Evolutionary conservation across 345 rosid species (phyloP).

Genomic region (Stellera chamaejasme): DNA sequence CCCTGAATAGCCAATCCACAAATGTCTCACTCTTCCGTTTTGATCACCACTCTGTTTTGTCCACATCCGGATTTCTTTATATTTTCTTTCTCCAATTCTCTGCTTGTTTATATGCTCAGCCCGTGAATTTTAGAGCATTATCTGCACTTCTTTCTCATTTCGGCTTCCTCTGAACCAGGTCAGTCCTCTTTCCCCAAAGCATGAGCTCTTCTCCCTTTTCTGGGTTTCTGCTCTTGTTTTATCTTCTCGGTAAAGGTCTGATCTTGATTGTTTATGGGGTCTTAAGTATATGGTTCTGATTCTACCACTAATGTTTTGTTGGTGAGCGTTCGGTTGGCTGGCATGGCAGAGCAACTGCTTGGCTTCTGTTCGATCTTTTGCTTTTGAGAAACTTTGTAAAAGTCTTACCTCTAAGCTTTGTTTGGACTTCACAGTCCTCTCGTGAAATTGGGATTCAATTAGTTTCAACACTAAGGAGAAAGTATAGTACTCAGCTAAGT

Average conservation of each 20-base stretch:
- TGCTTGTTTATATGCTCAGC: background rate
- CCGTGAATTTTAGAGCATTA: background rate
- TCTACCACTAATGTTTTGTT: background rate
- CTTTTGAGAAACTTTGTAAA: too few relatives aligned
- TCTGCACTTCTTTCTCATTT: background rate
- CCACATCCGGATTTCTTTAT: background rate
- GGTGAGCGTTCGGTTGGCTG: background rate
- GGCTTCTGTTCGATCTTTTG: slow-evolving; percentile 3
- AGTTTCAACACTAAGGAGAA: too few relatives aligned
- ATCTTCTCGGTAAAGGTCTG: too few relatives aligned
- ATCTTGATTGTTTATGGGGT: too few relatives aligned
- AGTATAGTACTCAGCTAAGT: too few relatives aligned
- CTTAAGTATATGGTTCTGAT: background rate
- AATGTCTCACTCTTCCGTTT: background rate
- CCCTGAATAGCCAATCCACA: slow-evolving; percentile 5
- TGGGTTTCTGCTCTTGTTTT: background rate
- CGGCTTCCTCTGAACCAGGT: slow-evolving; percentile 8
- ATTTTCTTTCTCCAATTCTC: background rate
- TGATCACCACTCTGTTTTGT: background rate
- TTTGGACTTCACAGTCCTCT: too few relatives aligned
- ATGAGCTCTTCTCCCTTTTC: background rate
- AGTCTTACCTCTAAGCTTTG: too few relatives aligned
- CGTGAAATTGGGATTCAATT: too few relatives aligned
- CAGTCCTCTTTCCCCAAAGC: background rate
- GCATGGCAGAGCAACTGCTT: slow-evolving; percentile 2